These are phyloP conservation scores for Boletus huronensis DNA, from an alignment of 768 basidiomycete species.

Conservation along the genomic window DNA sequence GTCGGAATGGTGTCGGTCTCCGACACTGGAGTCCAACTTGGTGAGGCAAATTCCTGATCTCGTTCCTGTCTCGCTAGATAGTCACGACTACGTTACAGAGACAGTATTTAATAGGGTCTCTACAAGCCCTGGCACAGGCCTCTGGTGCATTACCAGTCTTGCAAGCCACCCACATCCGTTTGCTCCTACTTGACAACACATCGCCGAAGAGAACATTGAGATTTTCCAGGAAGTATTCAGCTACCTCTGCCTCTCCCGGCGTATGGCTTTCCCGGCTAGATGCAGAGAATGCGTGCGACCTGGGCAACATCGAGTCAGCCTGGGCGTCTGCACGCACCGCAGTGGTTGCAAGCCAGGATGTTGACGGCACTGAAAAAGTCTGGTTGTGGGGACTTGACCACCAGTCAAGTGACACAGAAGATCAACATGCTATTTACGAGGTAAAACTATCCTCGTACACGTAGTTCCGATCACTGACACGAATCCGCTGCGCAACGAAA, in stretches of 20 bases:
- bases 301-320: constrained; percentile 27
- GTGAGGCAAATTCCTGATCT: constrained; percentile 19
- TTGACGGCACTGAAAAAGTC: constrained; percentile 34
- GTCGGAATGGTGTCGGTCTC: constrained; percentile 42
- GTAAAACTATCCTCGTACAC: constrained; percentile 17
- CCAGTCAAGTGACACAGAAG: constrained; percentile 12
- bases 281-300: constrained; percentile 36
- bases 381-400: constrained; percentile 55
- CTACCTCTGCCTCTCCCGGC: constrained; percentile 33
- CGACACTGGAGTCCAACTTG: constrained; percentile 30
- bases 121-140: constrained; percentile 35
- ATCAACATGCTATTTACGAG: constrained; percentile 31
- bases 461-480: neutral
- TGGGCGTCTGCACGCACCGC: constrained; percentile 46
- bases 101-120: constrained; percentile 48
- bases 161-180: constrained; percentile 35
- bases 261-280: constrained; percentile 56
- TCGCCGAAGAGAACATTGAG: constrained; percentile 36
- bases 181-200: constrained; percentile 27
- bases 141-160: constrained; percentile 26
- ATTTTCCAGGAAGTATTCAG: constrained; percentile 47
- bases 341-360: constrained; percentile 26
- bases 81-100: constrained; percentile 36
- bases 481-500: constrained; percentile 4
- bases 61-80: neutral